Evolutionary conservation across 352 stramenopile genomes (phyloP), one percentile per base, ranked within the genome.

Genomic region (Globisporangium cederbergense): DNA sequence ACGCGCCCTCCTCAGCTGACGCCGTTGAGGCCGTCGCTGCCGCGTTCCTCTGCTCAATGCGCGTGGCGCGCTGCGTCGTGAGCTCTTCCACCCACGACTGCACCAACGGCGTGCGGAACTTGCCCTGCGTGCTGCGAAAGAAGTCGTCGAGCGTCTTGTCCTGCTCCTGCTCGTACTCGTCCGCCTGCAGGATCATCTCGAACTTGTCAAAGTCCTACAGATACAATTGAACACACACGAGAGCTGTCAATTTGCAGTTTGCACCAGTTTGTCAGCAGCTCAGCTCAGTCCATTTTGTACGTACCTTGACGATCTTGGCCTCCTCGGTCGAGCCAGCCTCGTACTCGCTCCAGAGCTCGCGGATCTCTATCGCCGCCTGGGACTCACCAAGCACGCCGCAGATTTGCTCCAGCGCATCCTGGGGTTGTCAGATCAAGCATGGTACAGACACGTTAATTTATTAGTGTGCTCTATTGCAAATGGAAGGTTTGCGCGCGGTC

Each of bases 111-210:
- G 86, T 94, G 64, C 78, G 78, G 69, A 94, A 92, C 62, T 90
- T 91, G 72, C 79, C 78, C 60, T 88, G 75, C n/a, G 86, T 94
- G 73, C 83, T 89, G 54, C 74, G 71, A 72, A 94, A 94, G 62
- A 94, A 94, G 58, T 92, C 81, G 45, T 91, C 73, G 6, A 94
- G 72, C 43, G 70, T 56, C 14, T 83, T 70, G 54, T 77, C 71
- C 64, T 94, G 83, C 20, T 72, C 83, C 38, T 74, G 74, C 61
- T 98, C 93, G 71, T 98, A 98, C 54, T 98, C 89, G 56, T 97
- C 78, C 10, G 93, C 93, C 68, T 98, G 93, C 55, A 98, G 70
- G 50, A 97, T 97, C 91, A 98, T 98, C 72, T 98, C 93, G 60
- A 98, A 94, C 72, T 97, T 97, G 71, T 98, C 93, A 74, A 98